Percentiles rank a stretch among this genome's conserved stretches.
Conservation (phyloP, 352 stramenopile species). For the Peronospora belbahrii region DNA sequence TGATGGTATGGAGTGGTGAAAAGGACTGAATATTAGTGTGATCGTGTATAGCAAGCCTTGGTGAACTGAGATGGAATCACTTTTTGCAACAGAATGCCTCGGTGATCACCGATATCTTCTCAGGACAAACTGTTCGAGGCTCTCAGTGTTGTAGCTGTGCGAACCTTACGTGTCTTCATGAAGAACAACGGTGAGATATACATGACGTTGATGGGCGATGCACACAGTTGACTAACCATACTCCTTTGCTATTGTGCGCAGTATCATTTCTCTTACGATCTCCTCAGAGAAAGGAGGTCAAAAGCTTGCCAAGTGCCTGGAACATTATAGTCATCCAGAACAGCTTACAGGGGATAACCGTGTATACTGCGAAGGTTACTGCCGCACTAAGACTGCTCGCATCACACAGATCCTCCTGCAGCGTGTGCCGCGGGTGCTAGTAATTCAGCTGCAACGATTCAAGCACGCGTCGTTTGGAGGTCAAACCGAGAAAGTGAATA, state of each 20-base stretch:
- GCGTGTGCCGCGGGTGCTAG: conserved; percentile 37
- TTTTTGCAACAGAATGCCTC: conserved; percentile 57
- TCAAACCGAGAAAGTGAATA: conserved; percentile 46
- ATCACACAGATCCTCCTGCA: conserved; percentile 69
- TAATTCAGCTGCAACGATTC: conserved; percentile 71
- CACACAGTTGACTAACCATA: neutral
- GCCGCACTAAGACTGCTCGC: conserved; percentile 55
- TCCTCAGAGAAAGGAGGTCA: conserved; percentile 30
- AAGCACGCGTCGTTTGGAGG: conserved; percentile 31
- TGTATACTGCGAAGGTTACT: conserved; percentile 65
- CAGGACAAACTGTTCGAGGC: conserved; percentile 65
- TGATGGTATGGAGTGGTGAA: neutral
- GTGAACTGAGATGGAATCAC: conserved; percentile 47
- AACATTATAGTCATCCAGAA: conserved; percentile 45
- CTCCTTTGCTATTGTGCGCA: conserved; percentile 13
- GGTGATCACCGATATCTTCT: conserved; percentile 64
- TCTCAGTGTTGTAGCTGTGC: conserved; percentile 70
- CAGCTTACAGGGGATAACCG: conserved; percentile 53
- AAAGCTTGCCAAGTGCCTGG: conserved; percentile 45
- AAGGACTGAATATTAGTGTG: conserved; percentile 3
- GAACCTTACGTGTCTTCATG: conserved; percentile 60
- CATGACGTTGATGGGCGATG: neutral
- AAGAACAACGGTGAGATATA: conserved; percentile 35
- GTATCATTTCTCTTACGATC: conserved; percentile 58
- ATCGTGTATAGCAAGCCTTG: conserved; percentile 34